Base-by-base conservation (phyloP, 768 basidiomycete species). In the Leccinum variicolor region DNA sequence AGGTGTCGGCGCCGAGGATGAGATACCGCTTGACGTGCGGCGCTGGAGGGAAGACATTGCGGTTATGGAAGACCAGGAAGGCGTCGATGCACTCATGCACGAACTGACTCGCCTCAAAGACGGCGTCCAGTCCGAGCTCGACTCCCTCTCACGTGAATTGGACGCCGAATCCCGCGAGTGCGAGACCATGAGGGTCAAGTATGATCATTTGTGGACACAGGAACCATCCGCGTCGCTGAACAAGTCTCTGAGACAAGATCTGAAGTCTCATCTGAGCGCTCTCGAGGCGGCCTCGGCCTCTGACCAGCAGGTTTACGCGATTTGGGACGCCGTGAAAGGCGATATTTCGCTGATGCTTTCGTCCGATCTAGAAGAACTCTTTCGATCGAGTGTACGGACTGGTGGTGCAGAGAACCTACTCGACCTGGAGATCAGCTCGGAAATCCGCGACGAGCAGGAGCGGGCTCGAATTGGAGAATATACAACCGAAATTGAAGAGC, bases 161-260 rank as follows among this genome's bases (percentile, higher is more conserved):
- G 95, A 97, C n/a, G 74, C 76, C 39, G 97, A 98, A 73, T 86
- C 84, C 33, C 77, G 85, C 62, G 93, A 94, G 49, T 98, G 94
- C 73, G 96, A 99, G 73, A 77, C 81, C 51, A 84, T 87, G 85
- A 78, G 94, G 56, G 88, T 94, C 66, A 89, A 89, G 71, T 95
- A 92, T 70, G 88, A 88, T 29, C 87, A 94, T 62, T 71, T 84
- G 28, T 98, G 92, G 88, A 86, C 87, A 9, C 95, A 97, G 72
- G 81, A 83, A 9, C 95, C 96, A 0, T 89, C 89, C 6, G 86
- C 91, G 0, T 79, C 82, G 1, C 73, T 86, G 57, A 89, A 88
- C 46, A 88, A 90, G 69, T 73, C 78, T 6, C 71, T 90, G 55
- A 79, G 94, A 14, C 84, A 84, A 59, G 93, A 94, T 67, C 73